Conservation (phyloP, 2,329 filamentous ascomycete genomes). For the Exophiala viscosa region DNA sequence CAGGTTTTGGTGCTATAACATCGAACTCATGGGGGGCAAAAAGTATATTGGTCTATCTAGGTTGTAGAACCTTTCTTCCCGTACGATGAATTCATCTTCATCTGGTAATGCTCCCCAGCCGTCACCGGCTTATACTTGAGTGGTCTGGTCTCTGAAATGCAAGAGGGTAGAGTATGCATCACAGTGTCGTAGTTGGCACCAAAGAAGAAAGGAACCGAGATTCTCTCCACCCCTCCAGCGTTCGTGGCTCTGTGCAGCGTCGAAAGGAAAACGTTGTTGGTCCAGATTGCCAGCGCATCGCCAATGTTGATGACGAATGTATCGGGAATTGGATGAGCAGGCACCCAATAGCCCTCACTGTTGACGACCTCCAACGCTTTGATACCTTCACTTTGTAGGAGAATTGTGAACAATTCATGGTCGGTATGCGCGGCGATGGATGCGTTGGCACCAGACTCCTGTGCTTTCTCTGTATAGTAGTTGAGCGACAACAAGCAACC, state of each 20-base stretch:
- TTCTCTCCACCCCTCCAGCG: conserved; percentile 34
- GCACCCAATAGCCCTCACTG: conserved; percentile 40
- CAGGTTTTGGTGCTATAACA: too few relatives aligned
- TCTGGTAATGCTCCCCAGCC: neutral
- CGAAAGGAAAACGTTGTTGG: conserved; percentile 40
- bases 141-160: neutral
- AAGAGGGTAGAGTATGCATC: conserved; percentile 1
- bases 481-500: neutral
- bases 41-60: too few relatives aligned
- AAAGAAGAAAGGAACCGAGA: conserved; percentile 40
- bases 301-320: conserved; percentile 48
- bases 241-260: conserved; percentile 41
- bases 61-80: too few relatives aligned
- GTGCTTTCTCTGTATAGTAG: neutral
- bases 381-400: neutral
- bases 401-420: neutral
- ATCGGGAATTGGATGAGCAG: conserved; percentile 39
- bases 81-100: too few relatives aligned
- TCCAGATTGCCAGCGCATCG: conserved; percentile 39
- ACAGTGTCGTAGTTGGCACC: conserved; percentile 7
- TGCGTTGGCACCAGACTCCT: neutral
- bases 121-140: neutral
- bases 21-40: too few relatives aligned
- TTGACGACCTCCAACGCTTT: neutral
- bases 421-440: neutral